These are phyloP conservation scores for Cladobotryum protrusum DNA, from an alignment of 2,329 filamentous ascomycete species.

Conservation along the genomic window DNA sequence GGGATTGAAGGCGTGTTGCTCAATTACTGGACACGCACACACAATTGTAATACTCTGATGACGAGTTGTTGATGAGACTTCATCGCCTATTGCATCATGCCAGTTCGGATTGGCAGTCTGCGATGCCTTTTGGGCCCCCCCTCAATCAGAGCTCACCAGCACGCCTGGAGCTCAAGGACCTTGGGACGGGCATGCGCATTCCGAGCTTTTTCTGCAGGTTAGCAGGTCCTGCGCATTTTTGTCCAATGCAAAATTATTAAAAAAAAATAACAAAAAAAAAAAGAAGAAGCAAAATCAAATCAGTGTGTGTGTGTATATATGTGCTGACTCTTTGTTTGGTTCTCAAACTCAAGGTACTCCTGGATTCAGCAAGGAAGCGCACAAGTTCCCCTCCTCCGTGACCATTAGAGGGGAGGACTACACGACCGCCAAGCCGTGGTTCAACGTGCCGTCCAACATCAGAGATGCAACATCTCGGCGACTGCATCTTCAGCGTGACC, in stretches of 20 bases:
- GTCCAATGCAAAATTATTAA: too few species aligned
- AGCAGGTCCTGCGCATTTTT: background rate
- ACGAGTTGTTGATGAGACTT: background rate
- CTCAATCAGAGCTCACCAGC: slow-evolving; percentile 19
- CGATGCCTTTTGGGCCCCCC: slow-evolving; percentile 22
- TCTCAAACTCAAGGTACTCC: background rate
- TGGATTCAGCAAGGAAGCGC: background rate
- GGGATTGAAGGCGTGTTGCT: background rate
- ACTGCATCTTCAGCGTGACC: slow-evolving; percentile 85
- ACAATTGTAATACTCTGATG: background rate
- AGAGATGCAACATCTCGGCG: slow-evolving; percentile 65
- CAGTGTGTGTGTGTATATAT: too few species aligned
- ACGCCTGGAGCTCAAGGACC: slow-evolving; percentile 18
- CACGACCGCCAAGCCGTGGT: slow-evolving; percentile 67
- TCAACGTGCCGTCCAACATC: slow-evolving; percentile 75
- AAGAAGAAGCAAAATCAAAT: background rate
- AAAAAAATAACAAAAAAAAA: too few species aligned
- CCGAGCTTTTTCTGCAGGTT: slow-evolving; percentile 20
- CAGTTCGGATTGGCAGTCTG: slow-evolving; percentile 19
- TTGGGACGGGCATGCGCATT: slow-evolving; percentile 18
- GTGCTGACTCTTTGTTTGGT: background rate
- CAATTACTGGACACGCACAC: background rate
- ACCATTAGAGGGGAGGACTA: slow-evolving; percentile 60
- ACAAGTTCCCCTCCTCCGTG: slow-evolving; percentile 32
- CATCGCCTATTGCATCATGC: slow-evolving; percentile 17